Percentiles rank a stretch among this genome's conserved stretches.
Evolutionary conservation across 2,329 filamentous ascomycete species (phyloP).

Genomic region (Talaromyces sp.): DNA sequence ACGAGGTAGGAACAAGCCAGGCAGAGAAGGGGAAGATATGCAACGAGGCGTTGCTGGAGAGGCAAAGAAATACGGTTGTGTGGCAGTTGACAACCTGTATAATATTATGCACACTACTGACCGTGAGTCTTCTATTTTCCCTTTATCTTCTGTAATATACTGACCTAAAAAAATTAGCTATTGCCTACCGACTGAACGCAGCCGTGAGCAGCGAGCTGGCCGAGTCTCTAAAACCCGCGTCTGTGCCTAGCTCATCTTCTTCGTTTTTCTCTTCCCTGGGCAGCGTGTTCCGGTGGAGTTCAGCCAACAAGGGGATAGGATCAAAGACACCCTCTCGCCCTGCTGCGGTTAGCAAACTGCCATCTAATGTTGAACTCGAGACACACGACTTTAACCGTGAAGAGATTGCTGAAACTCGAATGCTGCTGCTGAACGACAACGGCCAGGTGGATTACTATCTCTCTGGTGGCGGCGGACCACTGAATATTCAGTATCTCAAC

Average conservation of each 20-base stretch:
- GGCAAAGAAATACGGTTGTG: constrained; percentile 75
- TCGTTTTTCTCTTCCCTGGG: constrained; percentile 63
- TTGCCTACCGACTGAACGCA: constrained; percentile 88
- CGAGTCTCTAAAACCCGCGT: constrained; percentile 67
- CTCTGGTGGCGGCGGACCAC: constrained; percentile 73
- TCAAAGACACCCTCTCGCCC: constrained; percentile 54
- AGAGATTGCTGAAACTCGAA: constrained; percentile 85
- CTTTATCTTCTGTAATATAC: constrained; percentile 46
- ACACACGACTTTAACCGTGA: constrained; percentile 92
- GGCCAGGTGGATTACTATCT: constrained; percentile 92
- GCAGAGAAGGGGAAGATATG: constrained; percentile 61
- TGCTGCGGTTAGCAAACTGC: constrained; percentile 43
- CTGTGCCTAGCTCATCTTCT: constrained; percentile 68
- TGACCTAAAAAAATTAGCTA: constrained; percentile 46
- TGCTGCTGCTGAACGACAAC: constrained; percentile 87
- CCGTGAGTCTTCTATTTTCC: constrained; percentile 29
- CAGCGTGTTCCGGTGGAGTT: constrained; percentile 56
- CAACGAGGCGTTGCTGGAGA: constrained; percentile 67
- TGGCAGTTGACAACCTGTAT: constrained; percentile 94
- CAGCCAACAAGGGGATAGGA: constrained; percentile 40
- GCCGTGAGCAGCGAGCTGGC: constrained; percentile 80
- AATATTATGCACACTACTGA: constrained; percentile 78
- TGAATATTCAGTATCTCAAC: constrained; percentile 94
- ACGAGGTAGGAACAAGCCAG: constrained; percentile 69
- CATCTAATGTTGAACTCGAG: constrained; percentile 81